Base-by-base conservation (phyloP, 2,329 filamentous ascomycete genomes). In the Chrysosporium queenslandicum region DNA sequence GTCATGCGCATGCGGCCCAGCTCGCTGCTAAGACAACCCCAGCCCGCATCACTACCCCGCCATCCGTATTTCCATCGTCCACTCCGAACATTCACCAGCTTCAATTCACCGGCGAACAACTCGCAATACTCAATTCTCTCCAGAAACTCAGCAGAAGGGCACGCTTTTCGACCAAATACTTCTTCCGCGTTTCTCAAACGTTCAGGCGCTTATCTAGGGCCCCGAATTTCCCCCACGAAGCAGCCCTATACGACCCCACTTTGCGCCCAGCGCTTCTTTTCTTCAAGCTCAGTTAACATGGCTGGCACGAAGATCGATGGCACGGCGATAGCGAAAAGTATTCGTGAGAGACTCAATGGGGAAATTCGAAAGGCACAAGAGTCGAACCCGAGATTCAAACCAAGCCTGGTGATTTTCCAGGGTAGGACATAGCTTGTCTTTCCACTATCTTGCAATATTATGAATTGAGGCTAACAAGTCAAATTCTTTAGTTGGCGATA, bases 321-420 rank as follows among this genome's bases (percentile, higher is more conserved):
- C 75, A 95, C 85, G 53, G 88, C 87, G 68, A 89, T 97, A 74
- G 92, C 92, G 61, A 94, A 91, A 76, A 79, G 76, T 67, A 95
- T 97, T 67, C 85, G 92, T 56, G 87, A 90, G 74, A 78, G 79
- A 56, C 78, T 98, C 63, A 84, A 84, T 63, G 74, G 74, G 43
- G 84, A 96, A 71, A 94, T 98, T 70, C 78, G 81, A 60, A 77
- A 86, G 67, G 85, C 82, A 68, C 91, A 96, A 71, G 78, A 81
- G 71, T 71, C 76, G 56, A 96, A 96, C 68, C 86, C 91, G 37
- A 80, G 89, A 62, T 98, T 89, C 76, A 83, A 84, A 73, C 92
- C 92, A 49, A 86, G 80, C 59, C 77, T 98, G 68, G 92, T 89
- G 69, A 98, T 98, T 68, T 85, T 98, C 60, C 92, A 98, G 80